Evolutionary conservation across 208 protist species (phyloP), one percentile per base, ranked within the genome.

Genomic region (Trypanosoma congolense): DNA sequence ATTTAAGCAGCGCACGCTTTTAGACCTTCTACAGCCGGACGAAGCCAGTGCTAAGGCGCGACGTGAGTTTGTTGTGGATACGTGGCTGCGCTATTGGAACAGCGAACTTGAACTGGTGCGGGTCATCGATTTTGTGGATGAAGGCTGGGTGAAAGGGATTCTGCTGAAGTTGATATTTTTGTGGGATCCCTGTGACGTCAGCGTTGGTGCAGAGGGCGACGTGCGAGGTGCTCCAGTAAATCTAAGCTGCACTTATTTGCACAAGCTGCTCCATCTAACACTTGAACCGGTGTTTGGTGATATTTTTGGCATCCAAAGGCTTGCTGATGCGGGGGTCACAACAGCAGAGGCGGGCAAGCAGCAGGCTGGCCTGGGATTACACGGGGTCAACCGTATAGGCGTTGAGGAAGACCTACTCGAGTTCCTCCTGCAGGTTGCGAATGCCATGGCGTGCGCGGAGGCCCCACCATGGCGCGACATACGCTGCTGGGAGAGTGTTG

Each of bases 71-170:
- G 41, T 61, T 19, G 5, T 61, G 12, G 47, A 41, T 14, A 53
- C 19, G 26, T 61, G 56, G 56, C 45, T 33, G 12, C 26, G 52
- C 2, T 61, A 53, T 41, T 52, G 56, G 45, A 9, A 53, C 5
- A 29, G 33, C 42, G 44, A 61, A 28, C n/a, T 61, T 6, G 2
- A 22, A 24, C 18, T 52, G 12, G 26, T 61, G 21, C 19, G 4
- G 22, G 45, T 44, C 14, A 25, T 61, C 12, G 44, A 42, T 14
- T 21, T 1, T 44, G 44, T 52, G 30, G 45, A 53, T n/a, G 31
- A 61, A 21, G 44, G 21, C n/a, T 41, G 28, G 25, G 45, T 52
- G n/a, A 61, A 61, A 24, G 44, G n/a, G 18, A 50, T 61, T 25
- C 42, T 61, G 12, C 14, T 53, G 12, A 50, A 53, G 19, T 33